These are phyloP conservation scores for Vaccinium vitisidaea DNA, from an alignment of 148 eudicot genomes.

Conservation along the genomic window DNA sequence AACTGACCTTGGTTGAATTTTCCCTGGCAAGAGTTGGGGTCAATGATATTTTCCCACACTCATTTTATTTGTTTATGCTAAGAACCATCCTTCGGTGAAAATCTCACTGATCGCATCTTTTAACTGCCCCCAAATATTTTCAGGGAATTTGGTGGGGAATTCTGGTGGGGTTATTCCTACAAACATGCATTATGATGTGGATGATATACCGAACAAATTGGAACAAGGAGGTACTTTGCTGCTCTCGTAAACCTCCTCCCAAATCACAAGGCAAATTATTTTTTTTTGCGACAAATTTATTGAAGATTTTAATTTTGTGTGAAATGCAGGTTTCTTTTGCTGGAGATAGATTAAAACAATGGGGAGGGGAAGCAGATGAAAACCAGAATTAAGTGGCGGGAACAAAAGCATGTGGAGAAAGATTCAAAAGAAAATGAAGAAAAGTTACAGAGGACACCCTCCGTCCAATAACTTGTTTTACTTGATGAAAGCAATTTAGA, in stretches of 20 bases:
- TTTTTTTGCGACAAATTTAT: not conserved
- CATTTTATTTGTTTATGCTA: not conserved
- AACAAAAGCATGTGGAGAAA: too few species aligned
- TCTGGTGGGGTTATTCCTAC: not conserved
- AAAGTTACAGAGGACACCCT: too few species aligned
- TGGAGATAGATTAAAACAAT: conserved; percentile 14
- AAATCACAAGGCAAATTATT: too few species aligned
- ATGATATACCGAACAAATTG: conserved; percentile 5
- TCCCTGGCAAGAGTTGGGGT: not conserved
- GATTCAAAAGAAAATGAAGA: too few species aligned
- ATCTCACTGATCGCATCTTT: not conserved
- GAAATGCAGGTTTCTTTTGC: conserved; percentile 8
- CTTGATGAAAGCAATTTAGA: too few species aligned
- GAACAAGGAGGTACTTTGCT: not conserved
- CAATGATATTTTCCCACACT: not conserved
- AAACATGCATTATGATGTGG: not conserved
- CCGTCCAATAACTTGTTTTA: too few species aligned
- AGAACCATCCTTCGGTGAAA: not conserved
- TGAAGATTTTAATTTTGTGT: not conserved
- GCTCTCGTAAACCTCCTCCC: not conserved
- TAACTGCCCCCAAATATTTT: not conserved
- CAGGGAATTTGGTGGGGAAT: conserved; percentile 18
- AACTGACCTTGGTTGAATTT: not conserved
- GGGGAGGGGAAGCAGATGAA: too few species aligned
- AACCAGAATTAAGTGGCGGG: too few species aligned